Percentiles rank a stretch among this genome's conserved stretches.
Evolutionary conservation across 805 yeast species (phyloP).

Genomic region (Metschnikowia continentalis): DNA sequence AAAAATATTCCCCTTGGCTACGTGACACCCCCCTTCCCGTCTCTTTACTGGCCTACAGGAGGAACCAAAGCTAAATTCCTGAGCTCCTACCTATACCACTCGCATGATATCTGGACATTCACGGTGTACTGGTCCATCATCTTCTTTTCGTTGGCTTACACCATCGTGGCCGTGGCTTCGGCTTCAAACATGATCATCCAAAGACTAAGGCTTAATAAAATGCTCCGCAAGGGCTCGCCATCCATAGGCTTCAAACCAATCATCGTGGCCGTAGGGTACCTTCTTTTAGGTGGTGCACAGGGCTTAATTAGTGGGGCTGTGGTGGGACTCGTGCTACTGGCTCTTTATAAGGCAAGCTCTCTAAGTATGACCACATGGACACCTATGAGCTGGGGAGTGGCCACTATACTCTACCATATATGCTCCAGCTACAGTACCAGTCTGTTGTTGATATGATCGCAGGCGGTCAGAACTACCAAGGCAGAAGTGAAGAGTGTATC

Average conservation of each 20-base stretch:
- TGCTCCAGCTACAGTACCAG: constrained; percentile 61
- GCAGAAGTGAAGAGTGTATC: too few relatives aligned
- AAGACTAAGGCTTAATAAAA: constrained; percentile 14
- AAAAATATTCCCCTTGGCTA: constrained; percentile 77
- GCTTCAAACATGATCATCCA: constrained; percentile 23
- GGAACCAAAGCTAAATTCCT: constrained; percentile 34
- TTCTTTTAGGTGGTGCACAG: constrained; percentile 53
- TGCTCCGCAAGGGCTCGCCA: constrained; percentile 2
- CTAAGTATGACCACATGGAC: constrained; percentile 94
- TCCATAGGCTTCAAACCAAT: constrained; percentile 25
- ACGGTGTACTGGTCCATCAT: constrained; percentile 80
- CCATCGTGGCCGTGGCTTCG: constrained; percentile 62
- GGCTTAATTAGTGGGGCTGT: constrained; percentile 73
- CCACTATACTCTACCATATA: constrained; percentile 63
- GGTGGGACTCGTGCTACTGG: constrained; percentile 69
- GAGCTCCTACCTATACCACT: constrained; percentile 60
- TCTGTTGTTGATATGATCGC: constrained; percentile 15
- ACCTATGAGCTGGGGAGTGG: constrained; percentile 77
- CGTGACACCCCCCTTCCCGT: constrained; percentile 73
- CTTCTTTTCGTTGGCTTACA: constrained; percentile 58
- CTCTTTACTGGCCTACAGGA: constrained; percentile 67
- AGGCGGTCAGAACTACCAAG: not conserved
- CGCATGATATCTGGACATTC: constrained; percentile 75
- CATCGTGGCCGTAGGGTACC: constrained; percentile 44
- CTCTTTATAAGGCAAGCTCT: constrained; percentile 74